Base-by-base conservation (phyloP, 2,329 filamentous ascomycete species). In the Aspergillus calidoustus region DNA sequence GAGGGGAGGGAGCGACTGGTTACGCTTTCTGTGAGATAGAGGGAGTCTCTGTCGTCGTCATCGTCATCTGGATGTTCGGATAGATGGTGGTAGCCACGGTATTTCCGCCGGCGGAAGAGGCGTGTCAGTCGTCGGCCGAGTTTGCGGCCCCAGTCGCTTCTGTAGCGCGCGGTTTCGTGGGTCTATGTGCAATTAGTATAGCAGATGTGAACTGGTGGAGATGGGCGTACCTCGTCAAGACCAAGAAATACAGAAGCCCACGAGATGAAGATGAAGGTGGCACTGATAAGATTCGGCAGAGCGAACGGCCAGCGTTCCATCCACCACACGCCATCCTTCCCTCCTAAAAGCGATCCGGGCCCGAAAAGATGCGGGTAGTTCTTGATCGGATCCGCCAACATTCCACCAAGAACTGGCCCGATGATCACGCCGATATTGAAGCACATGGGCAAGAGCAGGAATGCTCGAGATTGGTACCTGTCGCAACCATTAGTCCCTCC, bases 281-380 rank as follows among this genome's bases (percentile, higher is more conserved):
- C 87, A 68, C 87, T 91, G 54, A 91, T 78, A 0, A 92, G 74
- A 68, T 90, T 91, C 0, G 90, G 90, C 44, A 92, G 77, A 1
- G 88, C 88, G 75, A 89, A 92, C 0, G 89, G 89, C 75, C 87
- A 91, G 54, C 78, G 76, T 22, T 77, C 80, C 81, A 90, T 86
- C 87, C 89, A 91, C 64, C 81, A 76, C 1, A 88, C 87, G 0
- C 87, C 87, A 51, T 82, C 63, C 57, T 83, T 77, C 0, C 86
- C 85, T 1, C 86, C 86, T 34, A 90, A 72, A 0, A 81, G 64
- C 0, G 86, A 86, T 0, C 81, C 83, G 3, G 85, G 82, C 0
- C 87, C 88, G 69, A 92, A 91, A 0, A 90, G 57, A 0, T 76
- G 74, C 0, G 89, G 89, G 70, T 91, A 86, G 9, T 79, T 88